These are phyloP conservation scores for Bisporella sp. DNA, from an alignment of 2,329 filamentous ascomycete species.

Conservation along the genomic window DNA sequence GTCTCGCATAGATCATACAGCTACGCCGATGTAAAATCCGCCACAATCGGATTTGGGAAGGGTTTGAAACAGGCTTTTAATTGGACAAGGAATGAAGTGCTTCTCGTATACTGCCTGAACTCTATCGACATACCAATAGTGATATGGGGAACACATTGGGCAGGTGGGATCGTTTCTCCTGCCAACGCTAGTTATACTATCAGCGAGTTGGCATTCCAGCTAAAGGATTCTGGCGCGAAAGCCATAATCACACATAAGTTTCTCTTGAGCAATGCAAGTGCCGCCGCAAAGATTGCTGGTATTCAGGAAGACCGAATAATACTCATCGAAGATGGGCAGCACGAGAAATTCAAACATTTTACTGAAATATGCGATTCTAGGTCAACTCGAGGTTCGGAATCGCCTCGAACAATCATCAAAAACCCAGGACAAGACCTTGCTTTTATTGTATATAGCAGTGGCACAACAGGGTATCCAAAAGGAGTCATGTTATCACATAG, in stretches of 20 bases:
- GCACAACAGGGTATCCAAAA: slow-evolving; percentile 55
- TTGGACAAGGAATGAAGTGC: slow-evolving; percentile 74
- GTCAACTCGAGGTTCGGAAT: neutral
- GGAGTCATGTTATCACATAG: slow-evolving; percentile 79
- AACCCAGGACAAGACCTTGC: slow-evolving; percentile 50
- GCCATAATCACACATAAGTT: slow-evolving; percentile 66
- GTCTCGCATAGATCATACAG: slow-evolving; percentile 40
- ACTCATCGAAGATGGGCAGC: slow-evolving; percentile 62
- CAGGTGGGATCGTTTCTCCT: slow-evolving; percentile 71
- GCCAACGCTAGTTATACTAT: slow-evolving; percentile 81
- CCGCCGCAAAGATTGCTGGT: slow-evolving; percentile 62
- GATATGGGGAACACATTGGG: slow-evolving; percentile 73
- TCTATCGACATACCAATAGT: slow-evolving; percentile 71
- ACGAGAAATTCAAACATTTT: slow-evolving; percentile 65
- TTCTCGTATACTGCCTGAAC: slow-evolving; percentile 77
- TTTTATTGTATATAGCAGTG: slow-evolving; percentile 63
- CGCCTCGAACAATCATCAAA: neutral
- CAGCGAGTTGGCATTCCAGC: slow-evolving; percentile 76
- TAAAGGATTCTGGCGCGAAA: slow-evolving; percentile 68
- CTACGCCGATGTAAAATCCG: slow-evolving; percentile 55
- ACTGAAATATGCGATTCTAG: slow-evolving; percentile 33
- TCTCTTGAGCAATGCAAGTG: slow-evolving; percentile 53
- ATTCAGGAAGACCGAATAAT: slow-evolving; percentile 66
- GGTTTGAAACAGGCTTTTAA: slow-evolving; percentile 66
- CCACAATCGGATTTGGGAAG: slow-evolving; percentile 69